A percentile compares a stretch with the other conserved stretches of the same genome.
Conservation (phyloP, 1,139 yeast species). For the Suhomyces bribrorum region DNA sequence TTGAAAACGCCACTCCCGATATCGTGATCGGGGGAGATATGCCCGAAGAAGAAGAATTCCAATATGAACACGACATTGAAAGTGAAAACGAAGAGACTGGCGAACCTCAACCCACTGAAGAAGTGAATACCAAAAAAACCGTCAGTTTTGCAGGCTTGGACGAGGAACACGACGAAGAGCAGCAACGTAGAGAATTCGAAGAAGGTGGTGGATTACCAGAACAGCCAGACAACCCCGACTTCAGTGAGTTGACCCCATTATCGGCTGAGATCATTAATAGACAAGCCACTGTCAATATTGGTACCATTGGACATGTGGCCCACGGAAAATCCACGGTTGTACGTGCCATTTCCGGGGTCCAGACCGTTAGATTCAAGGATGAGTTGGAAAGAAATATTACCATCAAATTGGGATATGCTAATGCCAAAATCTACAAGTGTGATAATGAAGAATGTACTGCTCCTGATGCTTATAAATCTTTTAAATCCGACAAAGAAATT, state of each 20-base stretch:
- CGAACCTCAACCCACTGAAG: slow-evolving; percentile 25
- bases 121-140: slow-evolving; percentile 60
- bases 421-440: slow-evolving; percentile 96
- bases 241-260: slow-evolving; percentile 73
- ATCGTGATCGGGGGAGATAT: slow-evolving; percentile 77
- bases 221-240: slow-evolving; percentile 89
- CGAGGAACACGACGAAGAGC: slow-evolving; percentile 66
- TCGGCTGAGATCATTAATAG: slow-evolving; percentile 95
- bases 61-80: slow-evolving; percentile 47
- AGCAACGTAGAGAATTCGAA: slow-evolving; percentile 80
- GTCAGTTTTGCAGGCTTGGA: slow-evolving; percentile 77
- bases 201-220: slow-evolving; percentile 99
- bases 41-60: slow-evolving; percentile 45
- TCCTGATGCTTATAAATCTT: slow-evolving; percentile 93
- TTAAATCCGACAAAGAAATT: slow-evolving; percentile 92
- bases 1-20: slow-evolving; percentile 83
- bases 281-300: slow-evolving; percentile 98
- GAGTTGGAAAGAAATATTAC: slow-evolving; percentile 99
- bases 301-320: slow-evolving; percentile 99
- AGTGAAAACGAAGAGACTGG: slow-evolving; percentile 52
- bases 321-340: slow-evolving; percentile 99
- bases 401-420: slow-evolving; percentile 97
- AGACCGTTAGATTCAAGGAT: slow-evolving; percentile 97
- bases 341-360: slow-evolving; percentile 98
- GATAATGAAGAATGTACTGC: slow-evolving; percentile 85